Evolutionary conservation across 192 early-diverging fungal species (phyloP).

Genomic region (Lobosporangium transversale): DNA sequence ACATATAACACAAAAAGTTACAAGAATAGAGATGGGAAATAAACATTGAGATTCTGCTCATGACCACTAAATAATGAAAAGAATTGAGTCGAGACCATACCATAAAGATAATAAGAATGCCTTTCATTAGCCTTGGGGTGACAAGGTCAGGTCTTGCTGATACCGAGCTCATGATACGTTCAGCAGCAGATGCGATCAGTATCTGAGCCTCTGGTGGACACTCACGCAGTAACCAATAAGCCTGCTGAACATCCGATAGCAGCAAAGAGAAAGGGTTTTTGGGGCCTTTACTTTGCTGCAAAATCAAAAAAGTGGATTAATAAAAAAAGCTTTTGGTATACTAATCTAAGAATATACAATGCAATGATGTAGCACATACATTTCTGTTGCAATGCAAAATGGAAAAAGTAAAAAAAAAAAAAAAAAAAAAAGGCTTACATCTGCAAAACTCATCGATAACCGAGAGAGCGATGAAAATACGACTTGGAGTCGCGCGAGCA

Average conservation of each 20-base stretch:
- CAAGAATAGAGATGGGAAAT: neutral
- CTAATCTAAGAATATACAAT: no score
- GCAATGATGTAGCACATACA: no score
- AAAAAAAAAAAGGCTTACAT: constrained; percentile 10
- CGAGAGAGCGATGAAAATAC: constrained; percentile 47
- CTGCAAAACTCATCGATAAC: constrained; percentile 50
- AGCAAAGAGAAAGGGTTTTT: constrained; percentile 41
- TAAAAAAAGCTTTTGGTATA: no score
- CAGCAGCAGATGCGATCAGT: constrained; percentile 37
- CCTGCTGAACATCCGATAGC: constrained; percentile 48
- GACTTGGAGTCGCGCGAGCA: constrained; percentile 21
- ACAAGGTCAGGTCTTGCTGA: constrained; percentile 36
- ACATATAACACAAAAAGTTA: neutral
- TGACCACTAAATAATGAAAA: neutral
- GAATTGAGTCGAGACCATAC: constrained; percentile 1
- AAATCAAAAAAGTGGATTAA: no score
- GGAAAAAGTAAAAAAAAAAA: neutral
- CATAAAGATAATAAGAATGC: constrained; percentile 51
- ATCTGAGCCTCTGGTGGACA: constrained; percentile 41
- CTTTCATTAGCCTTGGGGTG: constrained; percentile 46
- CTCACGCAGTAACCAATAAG: constrained; percentile 42
- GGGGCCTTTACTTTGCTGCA: constrained; percentile 37
- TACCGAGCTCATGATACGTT: constrained; percentile 52
- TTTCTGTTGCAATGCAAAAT: neutral
- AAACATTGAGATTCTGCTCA: neutral